These are phyloP conservation scores for Triticum urartu DNA, from an alignment of 176 grass and related monocot genomes.

Conservation along the genomic window DNA sequence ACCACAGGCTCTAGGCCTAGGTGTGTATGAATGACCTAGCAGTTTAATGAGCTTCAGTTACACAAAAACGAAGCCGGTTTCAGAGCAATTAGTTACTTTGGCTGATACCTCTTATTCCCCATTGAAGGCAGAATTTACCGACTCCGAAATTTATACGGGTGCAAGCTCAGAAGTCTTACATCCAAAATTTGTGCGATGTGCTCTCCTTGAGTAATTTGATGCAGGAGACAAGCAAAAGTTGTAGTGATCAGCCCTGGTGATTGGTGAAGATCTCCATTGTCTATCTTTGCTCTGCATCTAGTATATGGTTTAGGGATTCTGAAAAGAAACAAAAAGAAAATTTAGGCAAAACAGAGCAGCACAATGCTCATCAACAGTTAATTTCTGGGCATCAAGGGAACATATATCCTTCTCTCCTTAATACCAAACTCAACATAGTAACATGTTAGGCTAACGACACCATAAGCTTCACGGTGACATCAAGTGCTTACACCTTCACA, in stretches of 20 bases:
- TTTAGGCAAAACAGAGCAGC: not conserved
- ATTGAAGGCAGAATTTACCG: not conserved
- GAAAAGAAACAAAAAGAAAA: not conserved
- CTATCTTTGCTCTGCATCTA: not conserved
- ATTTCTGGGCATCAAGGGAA: not conserved
- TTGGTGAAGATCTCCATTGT: not conserved
- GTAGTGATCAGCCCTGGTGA: not conserved
- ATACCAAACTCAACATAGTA: too few species aligned
- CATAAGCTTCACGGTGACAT: too few species aligned
- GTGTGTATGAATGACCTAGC: not conserved
- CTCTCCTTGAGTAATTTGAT: slow-evolving; percentile 33
- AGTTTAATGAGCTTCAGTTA: not conserved
- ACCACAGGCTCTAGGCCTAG: not conserved
- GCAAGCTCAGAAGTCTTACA: slow-evolving; percentile 13
- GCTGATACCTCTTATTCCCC: not conserved
- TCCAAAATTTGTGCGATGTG: not conserved
- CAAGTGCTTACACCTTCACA: too few species aligned
- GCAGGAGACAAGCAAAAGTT: slow-evolving; percentile 28
- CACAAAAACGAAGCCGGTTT: not conserved
- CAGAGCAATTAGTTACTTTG: not conserved
- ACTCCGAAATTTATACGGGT: not conserved
- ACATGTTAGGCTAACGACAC: too few species aligned
- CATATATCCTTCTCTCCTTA: not conserved
- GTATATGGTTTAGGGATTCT: not conserved
- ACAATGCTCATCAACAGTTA: not conserved